These are phyloP conservation scores for Annulohypoxylon bovei DNA, from an alignment of 495 filamentous ascomycete species.

Conservation along the genomic window DNA sequence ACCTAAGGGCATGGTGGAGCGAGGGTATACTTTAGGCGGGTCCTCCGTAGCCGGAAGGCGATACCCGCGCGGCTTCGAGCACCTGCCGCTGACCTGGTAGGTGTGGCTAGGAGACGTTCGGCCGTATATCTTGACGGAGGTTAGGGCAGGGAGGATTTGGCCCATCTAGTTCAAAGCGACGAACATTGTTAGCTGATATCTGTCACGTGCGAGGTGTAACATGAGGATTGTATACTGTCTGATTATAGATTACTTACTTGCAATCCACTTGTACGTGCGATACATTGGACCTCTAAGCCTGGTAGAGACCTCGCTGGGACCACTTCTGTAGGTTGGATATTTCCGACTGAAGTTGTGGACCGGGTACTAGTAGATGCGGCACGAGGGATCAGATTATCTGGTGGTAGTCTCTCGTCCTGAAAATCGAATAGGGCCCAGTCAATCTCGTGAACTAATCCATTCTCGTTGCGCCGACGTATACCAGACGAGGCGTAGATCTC, in stretches of 20 bases:
- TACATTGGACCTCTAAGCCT: slow-evolving; percentile 82
- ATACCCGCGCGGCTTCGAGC: slow-evolving; percentile 14
- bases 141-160: slow-evolving; percentile 76
- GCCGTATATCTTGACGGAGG: slow-evolving; percentile 82
- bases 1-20: slow-evolving; percentile 51
- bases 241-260: slow-evolving; percentile 42
- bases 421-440: slow-evolving; percentile 96
- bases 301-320: slow-evolving; percentile 63
- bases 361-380: slow-evolving; percentile 58
- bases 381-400: slow-evolving; percentile 67
- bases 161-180: slow-evolving; percentile 61
- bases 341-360: slow-evolving; percentile 38
- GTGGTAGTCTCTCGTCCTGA: slow-evolving; percentile 72
- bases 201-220: neutral
- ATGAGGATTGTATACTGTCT: neutral
- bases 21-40: slow-evolving; percentile 24
- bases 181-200: slow-evolving; percentile 5
- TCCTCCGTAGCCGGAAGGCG: slow-evolving; percentile 31
- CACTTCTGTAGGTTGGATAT: slow-evolving; percentile 55
- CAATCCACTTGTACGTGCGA: slow-evolving; percentile 88
- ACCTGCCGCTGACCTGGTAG: slow-evolving; percentile 77
- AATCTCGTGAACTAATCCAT: slow-evolving; percentile 84
- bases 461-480: slow-evolving; percentile 71
- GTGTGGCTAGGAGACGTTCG: slow-evolving; percentile 81
- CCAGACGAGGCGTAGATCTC: slow-evolving; percentile 90